Conservation (phyloP, 495 filamentous ascomycete genomes). For the Monascus purpureus region DNA sequence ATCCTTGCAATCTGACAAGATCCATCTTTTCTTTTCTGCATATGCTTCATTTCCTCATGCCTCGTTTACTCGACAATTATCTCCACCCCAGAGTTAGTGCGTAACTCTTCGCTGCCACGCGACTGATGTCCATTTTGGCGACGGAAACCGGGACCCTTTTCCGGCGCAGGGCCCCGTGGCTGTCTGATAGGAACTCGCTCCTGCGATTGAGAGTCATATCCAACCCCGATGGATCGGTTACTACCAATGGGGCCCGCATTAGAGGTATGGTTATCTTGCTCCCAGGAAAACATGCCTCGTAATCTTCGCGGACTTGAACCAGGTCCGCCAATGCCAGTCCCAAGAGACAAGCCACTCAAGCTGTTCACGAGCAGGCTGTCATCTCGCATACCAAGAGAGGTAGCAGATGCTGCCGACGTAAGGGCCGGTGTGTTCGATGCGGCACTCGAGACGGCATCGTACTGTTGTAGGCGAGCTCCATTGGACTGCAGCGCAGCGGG, state of each 20-base stretch:
- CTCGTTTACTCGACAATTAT: conserved; percentile 40
- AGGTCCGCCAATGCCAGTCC: conserved; percentile 43
- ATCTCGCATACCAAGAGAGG: conserved; percentile 42
- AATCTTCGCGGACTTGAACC: conserved; percentile 45
- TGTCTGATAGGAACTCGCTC: conserved; percentile 65
- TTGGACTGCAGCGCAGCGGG: conserved; percentile 55
- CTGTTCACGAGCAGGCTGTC: conserved; percentile 56
- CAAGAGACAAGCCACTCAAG: conserved; percentile 47
- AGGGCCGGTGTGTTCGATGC: conserved; percentile 61
- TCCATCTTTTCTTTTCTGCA: conserved; percentile 9
- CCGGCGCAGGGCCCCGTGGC: conserved; percentile 62
- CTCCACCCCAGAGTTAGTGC: conserved; percentile 40
- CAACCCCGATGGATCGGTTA: conserved; percentile 58
- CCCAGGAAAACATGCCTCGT: conserved; percentile 53
- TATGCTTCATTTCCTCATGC: conserved; percentile 13
- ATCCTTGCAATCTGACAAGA: conserved; percentile 30
- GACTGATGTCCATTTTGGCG: conserved; percentile 71
- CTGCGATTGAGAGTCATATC: conserved; percentile 48
- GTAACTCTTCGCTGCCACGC: conserved; percentile 67
- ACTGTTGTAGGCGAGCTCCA: conserved; percentile 48
- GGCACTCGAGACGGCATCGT: conserved; percentile 42
- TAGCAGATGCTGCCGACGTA: conserved; percentile 60
- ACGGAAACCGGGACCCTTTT: conserved; percentile 65
- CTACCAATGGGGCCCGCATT: conserved; percentile 70
- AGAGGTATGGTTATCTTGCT: conserved; percentile 39